Base-by-base conservation (phyloP, 352 stramenopile species). In the Aphanomyces euteiches region DNA sequence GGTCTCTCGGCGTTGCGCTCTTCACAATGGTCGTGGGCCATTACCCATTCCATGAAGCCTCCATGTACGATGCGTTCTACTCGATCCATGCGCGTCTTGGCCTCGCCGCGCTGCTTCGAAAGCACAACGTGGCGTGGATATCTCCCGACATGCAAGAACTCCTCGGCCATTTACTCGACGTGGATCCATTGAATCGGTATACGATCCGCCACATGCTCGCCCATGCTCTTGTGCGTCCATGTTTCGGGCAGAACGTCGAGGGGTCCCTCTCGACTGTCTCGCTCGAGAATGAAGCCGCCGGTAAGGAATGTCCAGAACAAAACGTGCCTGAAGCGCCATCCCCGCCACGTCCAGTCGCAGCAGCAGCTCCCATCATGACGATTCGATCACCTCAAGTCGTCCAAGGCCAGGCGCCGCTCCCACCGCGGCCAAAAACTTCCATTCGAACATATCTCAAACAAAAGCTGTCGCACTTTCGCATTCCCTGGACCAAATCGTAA, bases 41-140 rank as follows among this genome's bases (percentile, higher is more conserved):
- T 15, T 81, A 82, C 13, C 82, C 82, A 4, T 86, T 87, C 17
- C 76, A 81, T 60, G 73, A 82, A 73, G 90, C 95, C 3, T 82
- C 80, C 39, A 47, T 72, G 34, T 83, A 84, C 45, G 95, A 98
- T 78, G 13, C 34, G 8, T 63, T 60, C 37, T 70, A 54, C 40
- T 37, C 8, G 28, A 36, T 36, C 10, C 38, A 61, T 34, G 34
- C n/a, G 8, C 64, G 64, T 4, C n/a, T 53, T 15, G 64, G 64
- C 66, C 79, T 38, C 83, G 92, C 56, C 98, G 94, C 74, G 80
- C 78, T 54, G 93, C 95, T 79, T 80, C 95, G 41, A 76, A 75
- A 17, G 90, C 90, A 70, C 75, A 85, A 56, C 81, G 85, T 13
- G 76, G 92, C 60, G 77, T 81, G 71, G 77, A 84, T 0, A 79